Evolutionary conservation across 1,139 yeast genomes (phyloP), one percentile per base, ranked within the genome.

Genomic region (Citeromyces hawaiiensis): DNA sequence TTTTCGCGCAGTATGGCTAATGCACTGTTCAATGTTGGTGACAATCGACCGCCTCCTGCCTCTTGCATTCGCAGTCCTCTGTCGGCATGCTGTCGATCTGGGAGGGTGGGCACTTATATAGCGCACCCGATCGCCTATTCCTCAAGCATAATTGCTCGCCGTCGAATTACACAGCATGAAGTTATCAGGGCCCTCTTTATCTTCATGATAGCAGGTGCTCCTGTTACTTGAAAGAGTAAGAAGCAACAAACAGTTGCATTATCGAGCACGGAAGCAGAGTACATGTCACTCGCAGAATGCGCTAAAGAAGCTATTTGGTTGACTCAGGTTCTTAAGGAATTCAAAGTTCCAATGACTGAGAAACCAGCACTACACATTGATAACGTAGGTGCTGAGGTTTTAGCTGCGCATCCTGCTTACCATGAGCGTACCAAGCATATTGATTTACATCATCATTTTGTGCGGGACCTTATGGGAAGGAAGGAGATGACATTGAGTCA

Each of bases 391-490:
- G 41, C 44, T 23, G 38, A 45, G 27, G 29, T 38, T 6, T 32
- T 48, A n/a, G 42, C 47, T 15, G 16, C 36, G n/a, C 47, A 48
- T 15, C 44, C 48, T 2, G 38, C 39, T 13, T 35, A 25, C 25
- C 46, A 45, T 36, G 16, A 32, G 16, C 16, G 44, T 16, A 45
- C 50, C 31, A 47, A 45, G 34, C 48, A 44, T 32, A 45, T 45
- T n/a, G 47, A 42, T 33, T 33, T 46, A 3, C 35, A 19, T 18
- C 38, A 38, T 35, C 51, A 47, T 34, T 39, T 40, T 35, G 21
- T 43, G 14, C 33, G 50, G n/a, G 18, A 29, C 3, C 13, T 18
- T 17, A 23, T 39, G 2, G 13, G 19, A 5, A 5, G 3, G 13
- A 30, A 37, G 29, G 40, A 25, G n/a, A 29, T 40, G 16, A 33